These are phyloP conservation scores for Lomentospora prolificans DNA, from an alignment of 2,329 filamentous ascomycete genomes.

Conservation along the genomic window DNA sequence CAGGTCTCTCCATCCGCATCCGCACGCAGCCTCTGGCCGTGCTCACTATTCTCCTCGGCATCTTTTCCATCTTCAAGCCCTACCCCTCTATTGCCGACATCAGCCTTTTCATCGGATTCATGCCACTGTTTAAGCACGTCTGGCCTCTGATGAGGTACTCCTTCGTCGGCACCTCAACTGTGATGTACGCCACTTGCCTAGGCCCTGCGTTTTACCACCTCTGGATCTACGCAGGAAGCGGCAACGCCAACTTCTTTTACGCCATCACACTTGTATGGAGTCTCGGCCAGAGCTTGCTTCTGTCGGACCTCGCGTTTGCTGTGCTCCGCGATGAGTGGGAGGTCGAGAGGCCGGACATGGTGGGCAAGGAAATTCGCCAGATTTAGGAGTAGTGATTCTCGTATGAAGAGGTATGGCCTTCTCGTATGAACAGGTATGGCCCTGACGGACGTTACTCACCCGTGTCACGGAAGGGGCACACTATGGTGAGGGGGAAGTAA, in stretches of 20 bases:
- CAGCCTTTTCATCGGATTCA: slow-evolving; percentile 70
- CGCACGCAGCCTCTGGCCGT: slow-evolving; percentile 80
- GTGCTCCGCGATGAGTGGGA: slow-evolving; percentile 91
- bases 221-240: slow-evolving; percentile 96
- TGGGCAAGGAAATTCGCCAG: slow-evolving; percentile 76
- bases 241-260: slow-evolving; percentile 99
- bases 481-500: too few species aligned
- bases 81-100: slow-evolving; percentile 91
- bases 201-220: slow-evolving; percentile 94
- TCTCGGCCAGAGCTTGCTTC: slow-evolving; percentile 72
- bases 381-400: slow-evolving; percentile 40
- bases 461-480: too few species aligned
- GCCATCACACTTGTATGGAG: slow-evolving; percentile 99
- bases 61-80: slow-evolving; percentile 93
- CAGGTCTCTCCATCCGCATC: slow-evolving; percentile 72
- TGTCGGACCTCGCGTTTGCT: slow-evolving; percentile 83
- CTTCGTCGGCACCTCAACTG: slow-evolving; percentile 71
- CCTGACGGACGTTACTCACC: too few species aligned
- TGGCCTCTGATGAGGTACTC: slow-evolving; percentile 91
- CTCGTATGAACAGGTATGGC: too few species aligned
- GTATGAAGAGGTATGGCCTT: neutral
- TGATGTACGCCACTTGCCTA: slow-evolving; percentile 80
- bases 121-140: slow-evolving; percentile 82
- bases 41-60: slow-evolving; percentile 71
- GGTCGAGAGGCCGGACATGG: slow-evolving; percentile 79